Base-by-base conservation (phyloP, 164 flowering plant species). In the Saururus chinensis region DNA sequence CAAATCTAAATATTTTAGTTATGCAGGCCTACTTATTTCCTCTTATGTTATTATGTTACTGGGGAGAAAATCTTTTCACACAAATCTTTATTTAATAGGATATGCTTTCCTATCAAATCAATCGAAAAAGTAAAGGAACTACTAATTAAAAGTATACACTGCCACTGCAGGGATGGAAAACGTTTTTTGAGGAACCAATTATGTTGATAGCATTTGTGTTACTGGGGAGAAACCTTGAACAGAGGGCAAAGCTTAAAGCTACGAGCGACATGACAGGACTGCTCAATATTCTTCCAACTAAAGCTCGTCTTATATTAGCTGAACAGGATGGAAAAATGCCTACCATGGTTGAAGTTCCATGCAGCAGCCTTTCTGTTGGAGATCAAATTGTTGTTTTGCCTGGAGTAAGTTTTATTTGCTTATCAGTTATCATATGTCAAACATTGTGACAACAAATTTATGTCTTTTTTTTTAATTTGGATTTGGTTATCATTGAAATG, bases 171-270 rank as follows among this genome's bases (percentile, higher is more conserved):
- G 99, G 97, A 19, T 95, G 99, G 99, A 95, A 81, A 74, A 73
- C 95, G 17, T 95, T 95, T 73, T 91, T 95, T 79, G 99, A 95
- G 77, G 97, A 95, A 69, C 99, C 99, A 53, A 79, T 90, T 60
- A 93, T 93, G 99, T 73, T 91, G 67, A 88, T 95, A 72, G 95
- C 99, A 68, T 89, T 95, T 77, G 96, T 95, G 61, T 75, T 95
- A 73, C 67, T 95, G 49, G 99, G 99, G 66, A 85, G 85, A 71
- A 95, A 91, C 76, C 99, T 95, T 73, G 99, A 95, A 70, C 97
- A 88, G 70, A 84, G 99, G 73, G 97, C 97, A 37, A 95, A 95
- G 71, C 78, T 95, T 56, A 91, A 84, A 76, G 97, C 99, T 30
- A 78, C 91, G 26, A 88, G 96, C 83, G 99, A 95, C 66, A 88